Base-by-base conservation (phyloP, 306 rosid genomes). In the Prunus padus region DNA sequence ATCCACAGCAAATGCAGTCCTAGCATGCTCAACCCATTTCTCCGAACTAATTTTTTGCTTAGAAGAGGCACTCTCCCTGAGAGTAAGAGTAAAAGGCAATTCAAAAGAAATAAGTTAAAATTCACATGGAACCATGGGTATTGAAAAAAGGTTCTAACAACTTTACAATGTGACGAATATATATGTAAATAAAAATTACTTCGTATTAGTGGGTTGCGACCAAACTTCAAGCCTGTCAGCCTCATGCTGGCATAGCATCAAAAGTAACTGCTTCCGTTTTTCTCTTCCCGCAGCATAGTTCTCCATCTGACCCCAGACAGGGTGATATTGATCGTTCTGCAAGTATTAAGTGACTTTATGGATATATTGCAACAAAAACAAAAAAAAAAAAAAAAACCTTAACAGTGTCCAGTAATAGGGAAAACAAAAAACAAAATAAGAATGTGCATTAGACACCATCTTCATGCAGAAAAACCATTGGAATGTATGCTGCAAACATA, bases 211-310 rank as follows among this genome's bases (percentile, higher is more conserved):
- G 7, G 99, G 99, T 69, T 95, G 97, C 3, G 97, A 91, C 99
- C 99, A 95, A 76, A 95, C 96, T 71, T 95, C 99, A 78, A 95
- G 97, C 89, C 99, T 92, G 81, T 95, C 99, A 42, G 90, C 97
- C 80, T 95, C 99, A 72, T 92, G 88, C 80, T 90, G 99, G 85
- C 99, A 92, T 52, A 95, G 88, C 97, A 95, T 86, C 76, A 90
- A 76, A 60, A 95, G 97, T 76, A 95, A 85, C 75, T 86, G 97
- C 81, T 85, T 89, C 79, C 97, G 81, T 72, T 95, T 95, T 79
- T 95, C 97, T 84, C 96, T 90, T 76, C 89, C 99, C 22, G 72
- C 76, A 77, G 91, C 84, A 79, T 90, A 95, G 87, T 88, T 92
- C 74, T 90, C 97, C 86, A 92, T 84, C 85, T 89, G 93, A 66